Percentiles rank a stretch among this genome's conserved stretches.
Conservation (phyloP, 2,329 filamentous ascomycete genomes). For the Diaporthe aspalathi region DNA sequence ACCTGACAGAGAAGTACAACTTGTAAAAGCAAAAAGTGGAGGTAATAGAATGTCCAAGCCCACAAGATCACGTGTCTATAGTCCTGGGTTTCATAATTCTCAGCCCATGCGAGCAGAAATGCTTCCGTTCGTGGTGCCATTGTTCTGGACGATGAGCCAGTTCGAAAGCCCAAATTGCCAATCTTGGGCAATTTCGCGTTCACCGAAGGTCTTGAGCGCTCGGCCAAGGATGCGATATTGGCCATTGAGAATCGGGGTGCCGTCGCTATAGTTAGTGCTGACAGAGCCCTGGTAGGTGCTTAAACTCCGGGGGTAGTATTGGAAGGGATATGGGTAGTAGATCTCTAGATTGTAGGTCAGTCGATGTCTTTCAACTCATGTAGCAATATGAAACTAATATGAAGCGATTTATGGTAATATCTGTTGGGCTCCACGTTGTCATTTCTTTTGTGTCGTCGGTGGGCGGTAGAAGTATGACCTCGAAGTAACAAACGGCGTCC, state of each 20-base stretch:
- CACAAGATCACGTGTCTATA: background rate
- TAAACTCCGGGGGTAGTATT: background rate
- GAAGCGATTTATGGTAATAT: background rate
- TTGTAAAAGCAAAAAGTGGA: background rate
- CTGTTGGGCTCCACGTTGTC: no score
- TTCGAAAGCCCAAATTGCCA: conserved; percentile 10
- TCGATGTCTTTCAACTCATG: background rate
- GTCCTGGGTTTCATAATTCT: no score
- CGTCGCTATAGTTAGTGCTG: background rate
- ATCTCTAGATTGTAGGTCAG: background rate
- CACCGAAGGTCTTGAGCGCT: conserved; percentile 3
- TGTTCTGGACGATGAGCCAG: background rate
- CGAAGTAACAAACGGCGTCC: no score
- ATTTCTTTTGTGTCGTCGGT: background rate
- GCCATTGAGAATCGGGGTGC: background rate
- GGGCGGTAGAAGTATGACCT: background rate
- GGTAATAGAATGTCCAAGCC: background rate
- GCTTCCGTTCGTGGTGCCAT: background rate
- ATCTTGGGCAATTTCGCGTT: background rate
- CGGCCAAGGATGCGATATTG: conserved; percentile 11
- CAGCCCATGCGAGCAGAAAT: background rate
- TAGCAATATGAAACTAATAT: background rate
- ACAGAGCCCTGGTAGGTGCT: background rate
- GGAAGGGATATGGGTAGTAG: background rate
- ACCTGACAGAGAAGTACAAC: background rate